Percentiles rank a stretch among this genome's conserved stretches.
These are phyloP conservation scores for Dothiorella sarmentorum DNA, from an alignment of 2,329 filamentous ascomycete species.

Conservation along the genomic window DNA sequence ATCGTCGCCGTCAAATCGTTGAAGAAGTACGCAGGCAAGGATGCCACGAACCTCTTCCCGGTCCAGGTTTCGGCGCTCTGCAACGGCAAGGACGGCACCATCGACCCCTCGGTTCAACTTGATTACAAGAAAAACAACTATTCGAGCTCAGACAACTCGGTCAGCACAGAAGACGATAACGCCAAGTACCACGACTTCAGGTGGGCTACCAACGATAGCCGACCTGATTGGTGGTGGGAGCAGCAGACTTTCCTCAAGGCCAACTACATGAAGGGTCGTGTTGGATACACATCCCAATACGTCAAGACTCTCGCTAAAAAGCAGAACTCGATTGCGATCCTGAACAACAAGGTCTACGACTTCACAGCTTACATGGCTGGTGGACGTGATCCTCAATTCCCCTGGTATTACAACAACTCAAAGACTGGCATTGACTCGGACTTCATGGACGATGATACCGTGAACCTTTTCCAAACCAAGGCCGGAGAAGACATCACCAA, in stretches of 20 bases:
- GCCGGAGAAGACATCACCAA: conserved; percentile 79
- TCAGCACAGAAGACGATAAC: conserved; percentile 68
- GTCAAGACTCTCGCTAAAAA: conserved; percentile 67
- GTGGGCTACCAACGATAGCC: conserved; percentile 72
- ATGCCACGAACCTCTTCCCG: conserved; percentile 87
- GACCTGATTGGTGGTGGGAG: conserved; percentile 90
- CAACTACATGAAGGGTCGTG: conserved; percentile 78
- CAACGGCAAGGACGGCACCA: conserved; percentile 65
- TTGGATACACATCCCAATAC: conserved; percentile 79
- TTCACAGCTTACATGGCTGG: conserved; percentile 78
- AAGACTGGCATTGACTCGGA: conserved; percentile 50
- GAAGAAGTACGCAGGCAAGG: conserved; percentile 77
- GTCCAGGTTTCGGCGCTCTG: conserved; percentile 92
- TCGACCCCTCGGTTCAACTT: conserved; percentile 72
- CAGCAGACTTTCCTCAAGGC: conserved; percentile 74
- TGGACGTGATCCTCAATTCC: conserved; percentile 55
- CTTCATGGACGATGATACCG: conserved; percentile 76
- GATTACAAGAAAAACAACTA: conserved; percentile 79
- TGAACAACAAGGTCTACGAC: conserved; percentile 81
- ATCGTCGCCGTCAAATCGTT: conserved; percentile 61
- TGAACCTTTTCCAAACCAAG: conserved; percentile 71
- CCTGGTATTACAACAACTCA: conserved; percentile 20
- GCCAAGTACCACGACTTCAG: conserved; percentile 90
- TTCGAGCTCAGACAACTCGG: conserved; percentile 61
- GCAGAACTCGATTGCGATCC: conserved; percentile 67